Conservation (phyloP, 2,329 filamentous ascomycete genomes). For the Capronia epimyces region DNA sequence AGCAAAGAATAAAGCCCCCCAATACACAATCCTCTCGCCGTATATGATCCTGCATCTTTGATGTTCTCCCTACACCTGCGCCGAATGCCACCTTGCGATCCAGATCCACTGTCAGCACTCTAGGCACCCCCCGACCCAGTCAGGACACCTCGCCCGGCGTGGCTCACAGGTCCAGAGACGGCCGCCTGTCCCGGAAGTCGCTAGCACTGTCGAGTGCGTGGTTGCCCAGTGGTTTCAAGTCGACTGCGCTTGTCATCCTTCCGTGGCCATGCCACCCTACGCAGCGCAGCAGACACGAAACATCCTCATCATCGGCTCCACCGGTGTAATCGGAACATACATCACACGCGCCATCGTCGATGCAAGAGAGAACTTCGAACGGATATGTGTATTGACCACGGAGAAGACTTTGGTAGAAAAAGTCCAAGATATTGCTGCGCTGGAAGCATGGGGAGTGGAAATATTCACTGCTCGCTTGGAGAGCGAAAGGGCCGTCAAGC, state of each 20-base stretch:
- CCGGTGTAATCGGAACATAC: constrained; percentile 48
- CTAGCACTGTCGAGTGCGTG: background rate
- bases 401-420: constrained; percentile 49
- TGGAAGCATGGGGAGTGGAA: constrained; percentile 46
- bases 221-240: background rate
- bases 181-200: background rate
- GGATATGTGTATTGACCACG: constrained; percentile 55
- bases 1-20: background rate
- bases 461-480: constrained; percentile 54
- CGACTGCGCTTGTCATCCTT: background rate
- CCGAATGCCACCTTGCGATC: constrained; percentile 11
- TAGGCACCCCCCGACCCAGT: constrained; percentile 8
- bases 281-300: constrained; percentile 33
- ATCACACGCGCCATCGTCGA: constrained; percentile 49
- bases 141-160: background rate
- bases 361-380: constrained; percentile 42
- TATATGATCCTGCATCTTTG: background rate
- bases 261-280: constrained; percentile 22
- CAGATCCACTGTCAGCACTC: constrained; percentile 22
- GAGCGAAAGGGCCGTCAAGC: constrained; percentile 48
- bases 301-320: constrained; percentile 51
- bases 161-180: background rate
- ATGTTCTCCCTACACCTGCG: constrained; percentile 2
- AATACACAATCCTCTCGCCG: background rate
- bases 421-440: constrained; percentile 42